Base-by-base conservation (phyloP, 345 rosid genomes). In the Combretum micranthum region DNA sequence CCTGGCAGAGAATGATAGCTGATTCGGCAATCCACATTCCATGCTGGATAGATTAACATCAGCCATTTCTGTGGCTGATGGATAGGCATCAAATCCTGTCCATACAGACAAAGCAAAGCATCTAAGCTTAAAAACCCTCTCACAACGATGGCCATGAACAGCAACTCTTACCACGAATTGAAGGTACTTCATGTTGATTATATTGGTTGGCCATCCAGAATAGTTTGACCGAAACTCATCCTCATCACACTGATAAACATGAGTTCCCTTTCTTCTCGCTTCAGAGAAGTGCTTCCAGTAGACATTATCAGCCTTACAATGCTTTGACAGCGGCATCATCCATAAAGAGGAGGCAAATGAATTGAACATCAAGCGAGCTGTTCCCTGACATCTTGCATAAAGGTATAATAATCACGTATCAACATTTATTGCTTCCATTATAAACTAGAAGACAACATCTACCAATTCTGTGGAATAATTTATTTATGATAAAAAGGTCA, bases 181-280 rank as follows among this genome's bases (percentile, higher is more conserved):
- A 76, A 80, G 99, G 99, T 64, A 93, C 72, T 80, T 93, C 99
- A 93, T 82, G 71, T 89, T 89, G 68, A 93, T 72, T 55, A 93
- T 64, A 75, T 93, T 89, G 32, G 99, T 89, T 16, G 99, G 96
- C 91, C 94, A 89, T 51, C 99, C 99, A 72, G 99, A 89, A 76
- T 86, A 89, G 67, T 87, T 87, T 4, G 74, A 74, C 50, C 44
- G 80, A 81, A 71, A 88, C 74, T 93, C 99, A 61, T 78, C 77
- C 44, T 79, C 84, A 60, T 80, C 82, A 70, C 98, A 92, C 49
- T 89, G 84, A 76, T 85, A 87, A 16, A 72, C 64, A 12, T 72
- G 83, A 74, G 73, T 72, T 69, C 45, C 67, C 63, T 80, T 89
- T 74, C 69, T 79, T 60, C 12, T 78, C 55, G 69, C 67, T 19